Evolutionary conservation across 768 basidiomycete genomes (phyloP).

Genomic region (Sporobolomyces roseus): DNA sequence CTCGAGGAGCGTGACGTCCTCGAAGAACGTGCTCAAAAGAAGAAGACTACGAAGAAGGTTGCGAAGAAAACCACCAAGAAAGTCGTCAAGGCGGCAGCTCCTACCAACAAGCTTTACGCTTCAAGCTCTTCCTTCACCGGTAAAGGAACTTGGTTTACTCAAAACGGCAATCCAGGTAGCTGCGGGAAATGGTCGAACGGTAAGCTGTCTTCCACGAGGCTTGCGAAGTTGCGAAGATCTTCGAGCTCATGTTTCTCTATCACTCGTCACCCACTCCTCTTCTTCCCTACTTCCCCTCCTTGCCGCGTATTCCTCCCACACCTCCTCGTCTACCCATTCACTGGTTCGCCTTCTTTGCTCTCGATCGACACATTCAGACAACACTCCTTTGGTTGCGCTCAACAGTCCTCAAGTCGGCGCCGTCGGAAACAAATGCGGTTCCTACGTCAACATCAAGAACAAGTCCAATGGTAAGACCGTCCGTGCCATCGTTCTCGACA

Average conservation of each 20-base stretch:
- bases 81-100: not conserved
- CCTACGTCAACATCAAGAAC: slow-evolving; percentile 18
- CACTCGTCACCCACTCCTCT: not conserved
- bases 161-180: slow-evolving; percentile 54
- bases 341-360: not conserved
- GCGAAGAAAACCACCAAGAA: not conserved
- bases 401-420: not conserved
- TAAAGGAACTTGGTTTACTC: slow-evolving; percentile 61
- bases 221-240: not conserved
- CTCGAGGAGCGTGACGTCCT: slow-evolving; percentile 14
- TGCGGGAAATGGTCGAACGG: slow-evolving; percentile 16
- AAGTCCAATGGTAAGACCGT: slow-evolving; percentile 54
- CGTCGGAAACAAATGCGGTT: slow-evolving; percentile 13
- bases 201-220: not conserved
- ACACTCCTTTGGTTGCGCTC: slow-evolving; percentile 14
- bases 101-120: not conserved
- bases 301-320: too few relatives aligned
- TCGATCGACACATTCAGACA: not conserved
- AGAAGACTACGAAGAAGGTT: not conserved
- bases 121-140: slow-evolving; percentile 36
- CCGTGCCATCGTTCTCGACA: slow-evolving; percentile 50
- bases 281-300: too few relatives aligned
- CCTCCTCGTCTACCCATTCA: too few relatives aligned
- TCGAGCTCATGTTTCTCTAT: not conserved
- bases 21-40: slow-evolving; percentile 1